Conservation (phyloP, 2,329 filamentous ascomycete genomes). For the Ascochyta pisi region DNA sequence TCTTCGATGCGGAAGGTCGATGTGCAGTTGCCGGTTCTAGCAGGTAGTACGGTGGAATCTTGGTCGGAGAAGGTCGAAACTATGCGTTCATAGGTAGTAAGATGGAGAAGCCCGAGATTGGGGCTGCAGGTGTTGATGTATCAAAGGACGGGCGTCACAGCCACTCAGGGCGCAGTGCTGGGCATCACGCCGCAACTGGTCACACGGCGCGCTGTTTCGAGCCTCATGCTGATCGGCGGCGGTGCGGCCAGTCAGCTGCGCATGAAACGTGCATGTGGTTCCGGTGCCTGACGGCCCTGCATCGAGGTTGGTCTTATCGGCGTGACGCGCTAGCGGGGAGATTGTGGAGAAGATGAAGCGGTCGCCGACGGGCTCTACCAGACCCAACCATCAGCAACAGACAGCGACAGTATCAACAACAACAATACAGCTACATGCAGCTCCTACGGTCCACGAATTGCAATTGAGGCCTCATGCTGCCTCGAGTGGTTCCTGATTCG, state of each 20-base stretch:
- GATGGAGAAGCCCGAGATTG: conserved; percentile 5
- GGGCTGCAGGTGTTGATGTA: conserved; percentile 17
- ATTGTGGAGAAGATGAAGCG: conserved; percentile 15
- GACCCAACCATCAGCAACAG: neutral
- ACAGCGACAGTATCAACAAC: too few species aligned
- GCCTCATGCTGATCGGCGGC: conserved; percentile 41
- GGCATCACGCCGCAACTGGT: conserved; percentile 32
- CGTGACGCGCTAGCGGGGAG: conserved; percentile 10
- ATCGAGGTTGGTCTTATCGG: conserved; percentile 14
- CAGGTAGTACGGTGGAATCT: conserved; percentile 9
- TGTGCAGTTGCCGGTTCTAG: conserved; percentile 11
- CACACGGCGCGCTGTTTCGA: conserved; percentile 40
- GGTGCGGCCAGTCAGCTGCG: conserved; percentile 34
- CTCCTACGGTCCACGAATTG: too few species aligned
- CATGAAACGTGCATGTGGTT: conserved; percentile 15
- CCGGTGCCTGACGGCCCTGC: conserved; percentile 23
- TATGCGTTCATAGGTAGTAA: conserved; percentile 10
- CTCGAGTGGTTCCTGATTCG: too few species aligned
- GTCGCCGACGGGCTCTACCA: neutral
- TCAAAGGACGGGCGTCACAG: conserved; percentile 31
- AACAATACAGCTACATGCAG: too few species aligned
- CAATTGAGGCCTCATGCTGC: too few species aligned
- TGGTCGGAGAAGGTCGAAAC: neutral
- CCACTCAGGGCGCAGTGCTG: conserved; percentile 44
- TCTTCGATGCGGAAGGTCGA: conserved; percentile 31